Evolutionary conservation across 2,329 filamentous ascomycete species (phyloP), one percentile per base, ranked within the genome.

Genomic region (Xylaria sp.): DNA sequence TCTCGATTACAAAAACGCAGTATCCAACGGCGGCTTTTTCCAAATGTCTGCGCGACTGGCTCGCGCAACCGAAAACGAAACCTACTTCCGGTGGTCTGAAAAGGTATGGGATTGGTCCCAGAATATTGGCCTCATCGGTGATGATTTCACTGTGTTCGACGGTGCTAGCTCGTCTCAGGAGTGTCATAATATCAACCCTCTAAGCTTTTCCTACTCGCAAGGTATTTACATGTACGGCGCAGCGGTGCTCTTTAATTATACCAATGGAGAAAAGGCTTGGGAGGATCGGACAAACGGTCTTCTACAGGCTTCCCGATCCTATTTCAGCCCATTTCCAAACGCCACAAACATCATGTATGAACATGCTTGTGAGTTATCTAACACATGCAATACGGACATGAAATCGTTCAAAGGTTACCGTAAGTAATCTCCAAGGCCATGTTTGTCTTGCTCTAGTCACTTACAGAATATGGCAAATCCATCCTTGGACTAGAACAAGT

Each of bases 11-110:
- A 96, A 94, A 80, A 95, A 95, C 81, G 86, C 89, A 18, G 88
- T 94, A 73, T 90, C 90, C 69, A 96, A 96, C 78, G 93, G 92
- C 48, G 90, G 89, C n/a, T 89, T 96, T 77, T 94, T 97, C 79
- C 91, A 94, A 75, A 84, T 97, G 13, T 90, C 91, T 4, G 92
- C 93, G 0, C 90, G 93, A 20, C 84, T 95, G 15, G 91, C 90
- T 30, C 87, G 90, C 55, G 89, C 88, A 67, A 92, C 90, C 0
- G 88, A 88, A 18, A 90, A 92, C 74, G 78, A 85, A 58, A 90
- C 87, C 0, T 92, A 92, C 73, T 70, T 82, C 15, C 85, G 91
- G 20, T 93, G 90, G 91, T 90, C 91, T 1, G 78, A 83, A 53
- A 88, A 87, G 75, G 81, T 88, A n/a, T 92, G 85, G 81, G 86